Evolutionary conservation across 352 stramenopile species (phyloP).

Genomic region (Globisporangium takayamanum): DNA sequence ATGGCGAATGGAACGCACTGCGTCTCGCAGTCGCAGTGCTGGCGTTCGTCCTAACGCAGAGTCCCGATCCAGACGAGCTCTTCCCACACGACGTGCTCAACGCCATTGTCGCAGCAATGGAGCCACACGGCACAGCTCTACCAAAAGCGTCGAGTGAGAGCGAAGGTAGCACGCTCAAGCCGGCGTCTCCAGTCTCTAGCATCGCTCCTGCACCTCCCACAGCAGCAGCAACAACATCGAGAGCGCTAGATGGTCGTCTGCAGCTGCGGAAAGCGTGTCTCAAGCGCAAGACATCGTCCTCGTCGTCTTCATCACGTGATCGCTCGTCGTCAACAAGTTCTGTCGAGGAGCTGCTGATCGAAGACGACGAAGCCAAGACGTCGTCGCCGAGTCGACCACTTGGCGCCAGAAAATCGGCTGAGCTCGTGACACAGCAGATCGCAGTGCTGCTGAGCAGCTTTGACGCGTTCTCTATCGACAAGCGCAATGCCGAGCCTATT

Average conservation of each 20-base stretch:
- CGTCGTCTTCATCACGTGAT: neutral
- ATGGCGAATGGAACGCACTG: conserved; percentile 9
- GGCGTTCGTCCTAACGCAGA: conserved; percentile 29
- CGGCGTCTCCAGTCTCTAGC: too few relatives aligned
- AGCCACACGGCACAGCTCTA: neutral
- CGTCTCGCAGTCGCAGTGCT: conserved; percentile 29
- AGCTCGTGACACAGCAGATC: neutral
- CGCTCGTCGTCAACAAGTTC: neutral
- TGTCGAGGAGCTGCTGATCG: neutral
- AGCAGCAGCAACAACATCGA: too few relatives aligned
- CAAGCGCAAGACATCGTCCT: conserved; percentile 34
- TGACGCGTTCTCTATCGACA: conserved; percentile 32
- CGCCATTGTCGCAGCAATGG: conserved; percentile 14
- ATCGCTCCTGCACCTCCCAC: too few relatives aligned
- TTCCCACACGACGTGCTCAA: conserved; percentile 31
- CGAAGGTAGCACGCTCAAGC: too few relatives aligned
- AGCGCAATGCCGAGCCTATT: conserved; percentile 13
- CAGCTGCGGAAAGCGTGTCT: conserved; percentile 36
- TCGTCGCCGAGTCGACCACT: neutral
- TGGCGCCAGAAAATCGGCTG: neutral
- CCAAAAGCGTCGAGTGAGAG: neutral
- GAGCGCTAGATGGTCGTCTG: neutral
- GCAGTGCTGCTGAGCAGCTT: conserved; percentile 17
- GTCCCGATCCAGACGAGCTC: conserved; percentile 23
- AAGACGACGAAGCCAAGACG: neutral